Evolutionary conservation across 2,329 filamentous ascomycete genomes (phyloP).

Genomic region (Myriangium duriaei): DNA sequence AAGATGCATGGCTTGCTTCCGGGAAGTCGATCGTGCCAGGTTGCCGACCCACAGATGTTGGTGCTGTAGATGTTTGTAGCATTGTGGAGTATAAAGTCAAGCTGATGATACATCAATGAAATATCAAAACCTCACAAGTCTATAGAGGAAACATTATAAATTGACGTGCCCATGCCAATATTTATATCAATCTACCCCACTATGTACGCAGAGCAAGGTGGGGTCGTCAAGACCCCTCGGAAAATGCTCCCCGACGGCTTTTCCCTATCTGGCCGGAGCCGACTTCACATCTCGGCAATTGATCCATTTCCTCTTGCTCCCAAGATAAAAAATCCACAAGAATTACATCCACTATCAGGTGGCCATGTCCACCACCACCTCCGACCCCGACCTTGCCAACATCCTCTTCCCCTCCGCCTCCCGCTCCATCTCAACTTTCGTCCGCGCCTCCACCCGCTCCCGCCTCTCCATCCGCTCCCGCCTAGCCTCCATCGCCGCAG

Average conservation of each 20-base stretch:
- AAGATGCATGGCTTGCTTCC: no score
- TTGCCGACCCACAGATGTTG: no score
- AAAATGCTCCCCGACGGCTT: no score
- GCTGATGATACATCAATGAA: no score
- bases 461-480: slow-evolving; percentile 72
- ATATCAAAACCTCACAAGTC: no score
- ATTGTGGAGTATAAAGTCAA: no score
- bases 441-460: slow-evolving; percentile 60
- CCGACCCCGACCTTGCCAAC: slow-evolving; percentile 12
- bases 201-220: neutral
- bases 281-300: neutral
- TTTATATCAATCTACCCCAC: no score
- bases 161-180: no score
- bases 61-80: no score
- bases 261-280: neutral
- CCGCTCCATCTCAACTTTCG: slow-evolving; percentile 56
- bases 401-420: slow-evolving; percentile 43
- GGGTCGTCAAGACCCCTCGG: neutral
- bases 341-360: neutral
- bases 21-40: no score
- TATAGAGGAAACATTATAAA: no score
- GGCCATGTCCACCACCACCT: neutral
- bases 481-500: slow-evolving; percentile 62
- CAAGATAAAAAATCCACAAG: neutral
- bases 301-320: neutral